phyloP scores from a whole-genome alignment of 2,329 filamentous ascomycete species.

The Parafenestella ontariensis region DNA sequence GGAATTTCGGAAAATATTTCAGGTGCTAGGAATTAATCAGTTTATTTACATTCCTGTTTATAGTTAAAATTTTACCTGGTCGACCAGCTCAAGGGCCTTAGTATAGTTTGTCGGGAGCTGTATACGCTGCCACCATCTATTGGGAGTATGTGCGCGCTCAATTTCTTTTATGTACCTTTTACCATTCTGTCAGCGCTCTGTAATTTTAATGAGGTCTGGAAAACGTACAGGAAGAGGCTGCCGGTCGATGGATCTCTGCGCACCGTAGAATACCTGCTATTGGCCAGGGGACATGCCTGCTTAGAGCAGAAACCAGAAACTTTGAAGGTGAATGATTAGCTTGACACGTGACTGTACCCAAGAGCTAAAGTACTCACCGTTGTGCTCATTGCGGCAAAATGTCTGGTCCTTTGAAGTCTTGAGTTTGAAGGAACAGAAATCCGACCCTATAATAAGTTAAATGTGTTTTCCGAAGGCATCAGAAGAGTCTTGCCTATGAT shows the following conservation, averaged over 20 bases:
- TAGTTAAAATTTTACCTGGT: no score
- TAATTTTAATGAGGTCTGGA: no score
- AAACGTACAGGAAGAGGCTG: constrained; percentile 88
- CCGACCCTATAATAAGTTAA: no score
- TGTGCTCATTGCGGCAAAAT: constrained; percentile 90
- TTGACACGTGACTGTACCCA: no score
- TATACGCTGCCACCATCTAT: constrained; percentile 93
- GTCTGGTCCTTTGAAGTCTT: constrained; percentile 73
- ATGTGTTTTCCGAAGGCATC: no score
- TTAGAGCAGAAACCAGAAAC: constrained; percentile 38
- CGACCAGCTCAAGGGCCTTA: constrained; percentile 83
- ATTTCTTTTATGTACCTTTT: constrained; percentile 92
- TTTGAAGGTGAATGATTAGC: no score
- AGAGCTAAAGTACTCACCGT: no score
- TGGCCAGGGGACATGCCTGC: constrained; percentile 86
- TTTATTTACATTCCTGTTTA: no score
- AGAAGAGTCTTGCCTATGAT: no score
- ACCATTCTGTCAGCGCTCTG: no score
- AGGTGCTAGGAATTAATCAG: no score
- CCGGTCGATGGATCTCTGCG: constrained; percentile 81
- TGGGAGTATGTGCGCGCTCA: constrained; percentile 76
- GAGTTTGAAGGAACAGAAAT: constrained; percentile 94
- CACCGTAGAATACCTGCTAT: constrained; percentile 91
- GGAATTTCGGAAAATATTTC: constrained; percentile 93
- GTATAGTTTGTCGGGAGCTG: constrained; percentile 89